Evolutionary conservation across 352 stramenopile species (phyloP).

Genomic region (Globisporangium orthogonon): DNA sequence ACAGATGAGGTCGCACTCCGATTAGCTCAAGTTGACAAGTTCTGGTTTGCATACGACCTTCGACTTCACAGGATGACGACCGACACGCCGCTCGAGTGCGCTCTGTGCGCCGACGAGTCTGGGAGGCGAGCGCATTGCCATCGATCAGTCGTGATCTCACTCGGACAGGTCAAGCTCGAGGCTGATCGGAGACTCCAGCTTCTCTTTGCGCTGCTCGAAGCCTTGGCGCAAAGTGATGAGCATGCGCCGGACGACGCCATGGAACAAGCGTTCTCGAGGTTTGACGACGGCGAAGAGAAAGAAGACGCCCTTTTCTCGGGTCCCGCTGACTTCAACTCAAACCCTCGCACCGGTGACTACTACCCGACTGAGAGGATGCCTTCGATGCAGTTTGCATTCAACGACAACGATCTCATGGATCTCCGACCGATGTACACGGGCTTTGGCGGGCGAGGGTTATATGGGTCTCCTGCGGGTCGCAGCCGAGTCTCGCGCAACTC

Average conservation of each 20-base stretch:
- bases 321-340: conserved; percentile 16
- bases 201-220: conserved; percentile 76
- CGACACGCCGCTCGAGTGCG: conserved; percentile 34
- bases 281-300: conserved; percentile 21
- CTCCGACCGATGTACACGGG: conserved; percentile 61
- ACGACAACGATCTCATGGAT: conserved; percentile 44
- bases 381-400: conserved; percentile 57
- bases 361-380: conserved; percentile 47
- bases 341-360: conserved; percentile 17
- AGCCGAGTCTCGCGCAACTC: conserved; percentile 74
- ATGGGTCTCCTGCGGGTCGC: conserved; percentile 43
- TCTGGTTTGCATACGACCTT: conserved; percentile 74
- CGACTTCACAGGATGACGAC: conserved; percentile 39
- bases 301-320: conserved; percentile 8
- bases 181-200: conserved; percentile 75
- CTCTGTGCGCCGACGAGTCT: conserved; percentile 62
- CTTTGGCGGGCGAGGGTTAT: conserved; percentile 30
- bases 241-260: conserved; percentile 17
- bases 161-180: conserved; percentile 84
- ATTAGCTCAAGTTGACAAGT: conserved; percentile 75
- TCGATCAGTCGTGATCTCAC: conserved; percentile 50
- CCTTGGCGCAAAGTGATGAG: conserved; percentile 45
- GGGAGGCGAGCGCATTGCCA: conserved; percentile 47
- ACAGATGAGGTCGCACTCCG: conserved; percentile 85
- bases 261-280: conserved; percentile 19